Evolutionary conservation across 208 protist species (phyloP).

Genomic region (Porcisia hertigi): DNA sequence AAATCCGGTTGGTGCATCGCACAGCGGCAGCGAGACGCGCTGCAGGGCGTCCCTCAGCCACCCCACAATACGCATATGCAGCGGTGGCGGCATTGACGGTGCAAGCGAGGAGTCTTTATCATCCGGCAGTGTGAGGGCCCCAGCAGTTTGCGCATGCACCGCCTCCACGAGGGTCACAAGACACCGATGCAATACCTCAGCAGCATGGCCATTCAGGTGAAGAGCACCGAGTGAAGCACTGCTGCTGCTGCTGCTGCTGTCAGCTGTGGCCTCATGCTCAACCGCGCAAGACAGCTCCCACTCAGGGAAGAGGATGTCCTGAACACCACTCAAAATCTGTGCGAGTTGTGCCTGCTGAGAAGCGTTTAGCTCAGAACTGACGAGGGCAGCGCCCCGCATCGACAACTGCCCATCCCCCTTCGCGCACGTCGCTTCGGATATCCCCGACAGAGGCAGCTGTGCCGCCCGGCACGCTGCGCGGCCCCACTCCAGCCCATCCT

Average conservation of each 20-base stretch:
- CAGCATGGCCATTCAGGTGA: conserved; percentile 23
- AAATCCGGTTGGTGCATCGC: neutral
- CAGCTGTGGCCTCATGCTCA: no score
- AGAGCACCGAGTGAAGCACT: neutral
- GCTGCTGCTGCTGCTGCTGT: no score
- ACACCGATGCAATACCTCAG: conserved; percentile 21
- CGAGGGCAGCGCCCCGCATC: neutral
- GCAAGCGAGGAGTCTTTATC: neutral
- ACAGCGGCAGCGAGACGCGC: conserved; percentile 4
- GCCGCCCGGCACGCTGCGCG: conserved; percentile 1
- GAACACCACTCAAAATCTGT: conserved; percentile 16
- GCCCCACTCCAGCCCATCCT: conserved; percentile 17
- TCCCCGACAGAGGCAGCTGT: neutral
- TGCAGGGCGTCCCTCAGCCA: conserved; percentile 14
- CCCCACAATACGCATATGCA: conserved; percentile 14
- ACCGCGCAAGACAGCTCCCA: neutral
- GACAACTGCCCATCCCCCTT: neutral
- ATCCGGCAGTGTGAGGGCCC: neutral
- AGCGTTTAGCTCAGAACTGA: neutral
- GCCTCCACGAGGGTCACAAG: conserved; percentile 19
- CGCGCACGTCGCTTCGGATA: neutral
- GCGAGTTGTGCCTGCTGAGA: conserved; percentile 9
- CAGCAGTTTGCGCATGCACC: conserved; percentile 4
- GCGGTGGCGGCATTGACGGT: neutral
- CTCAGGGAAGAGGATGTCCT: conserved; percentile 4